These are phyloP conservation scores for Pseudomonodictys pantanalensis DNA, from an alignment of 495 filamentous ascomycete species.

Conservation along the genomic window DNA sequence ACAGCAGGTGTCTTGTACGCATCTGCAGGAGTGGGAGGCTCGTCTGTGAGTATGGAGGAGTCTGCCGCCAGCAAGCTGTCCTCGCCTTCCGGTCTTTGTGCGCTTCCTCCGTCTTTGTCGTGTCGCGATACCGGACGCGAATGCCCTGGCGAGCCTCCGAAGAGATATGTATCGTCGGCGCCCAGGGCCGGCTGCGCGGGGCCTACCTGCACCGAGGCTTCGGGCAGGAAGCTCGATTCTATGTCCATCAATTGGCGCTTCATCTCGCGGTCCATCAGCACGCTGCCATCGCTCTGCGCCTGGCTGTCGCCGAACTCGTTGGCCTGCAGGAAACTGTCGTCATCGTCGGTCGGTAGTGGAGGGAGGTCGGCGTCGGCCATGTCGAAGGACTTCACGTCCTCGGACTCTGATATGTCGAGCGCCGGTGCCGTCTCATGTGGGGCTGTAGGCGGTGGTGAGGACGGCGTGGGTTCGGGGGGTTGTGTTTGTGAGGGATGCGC, in stretches of 20 bases:
- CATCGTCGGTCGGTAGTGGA: constrained; percentile 31
- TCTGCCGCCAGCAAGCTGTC: constrained; percentile 11
- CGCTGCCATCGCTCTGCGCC: constrained; percentile 42
- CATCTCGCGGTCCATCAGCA: constrained; percentile 63
- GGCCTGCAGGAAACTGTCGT: constrained; percentile 26
- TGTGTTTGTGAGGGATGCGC: constrained; percentile 14
- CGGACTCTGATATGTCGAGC: constrained; percentile 18
- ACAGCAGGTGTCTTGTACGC: constrained; percentile 52
- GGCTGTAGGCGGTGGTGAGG: constrained; percentile 13
- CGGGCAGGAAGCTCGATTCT: constrained; percentile 78
- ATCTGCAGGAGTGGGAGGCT: constrained; percentile 47
- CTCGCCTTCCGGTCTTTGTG: constrained; percentile 27
- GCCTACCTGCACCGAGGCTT: constrained; percentile 47
- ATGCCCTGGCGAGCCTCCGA: constrained; percentile 46
- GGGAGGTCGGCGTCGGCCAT: constrained; percentile 32
- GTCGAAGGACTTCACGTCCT: constrained; percentile 27
- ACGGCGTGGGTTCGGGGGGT: background rate
- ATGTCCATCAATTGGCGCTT: constrained; percentile 73
- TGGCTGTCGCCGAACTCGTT: constrained; percentile 28
- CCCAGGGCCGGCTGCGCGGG: constrained; percentile 40
- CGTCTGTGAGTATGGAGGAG: constrained; percentile 23
- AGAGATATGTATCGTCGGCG: constrained; percentile 63
- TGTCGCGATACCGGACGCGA: constrained; percentile 18
- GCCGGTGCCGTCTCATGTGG: constrained; percentile 10
- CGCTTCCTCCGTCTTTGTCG: constrained; percentile 2